Conservation (phyloP, 495 filamentous ascomycete species). For the Trypethelium eluteriae region DNA sequence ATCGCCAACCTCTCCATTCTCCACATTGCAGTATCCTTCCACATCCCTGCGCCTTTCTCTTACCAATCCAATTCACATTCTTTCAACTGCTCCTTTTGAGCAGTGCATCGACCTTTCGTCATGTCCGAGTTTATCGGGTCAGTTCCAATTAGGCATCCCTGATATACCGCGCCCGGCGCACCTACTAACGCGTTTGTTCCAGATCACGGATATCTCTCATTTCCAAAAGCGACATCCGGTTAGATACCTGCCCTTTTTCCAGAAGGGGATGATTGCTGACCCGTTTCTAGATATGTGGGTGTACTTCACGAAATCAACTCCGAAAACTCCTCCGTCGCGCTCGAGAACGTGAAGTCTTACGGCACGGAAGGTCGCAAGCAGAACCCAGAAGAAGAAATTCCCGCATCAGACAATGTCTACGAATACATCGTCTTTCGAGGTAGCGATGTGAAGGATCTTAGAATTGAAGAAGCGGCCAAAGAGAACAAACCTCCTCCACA, state of each 20-base stretch:
- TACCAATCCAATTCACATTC: neutral
- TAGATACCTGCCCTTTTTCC: conserved; percentile 13
- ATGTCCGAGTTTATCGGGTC: conserved; percentile 62
- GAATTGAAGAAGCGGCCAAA: conserved; percentile 68
- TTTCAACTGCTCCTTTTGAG: conserved; percentile 3
- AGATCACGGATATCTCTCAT: conserved; percentile 81
- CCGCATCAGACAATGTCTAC: conserved; percentile 75
- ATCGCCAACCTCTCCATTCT: neutral
- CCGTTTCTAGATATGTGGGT: conserved; percentile 69
- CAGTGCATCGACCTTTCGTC: conserved; percentile 20
- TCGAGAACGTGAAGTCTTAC: conserved; percentile 87
- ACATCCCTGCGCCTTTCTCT: conserved; percentile 13
- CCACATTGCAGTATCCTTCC: neutral
- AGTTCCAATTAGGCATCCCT: conserved; percentile 18
- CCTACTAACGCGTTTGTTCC: conserved; percentile 22
- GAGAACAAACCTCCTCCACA: conserved; percentile 59
- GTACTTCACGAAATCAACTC: conserved; percentile 97
- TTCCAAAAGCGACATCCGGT: conserved; percentile 96
- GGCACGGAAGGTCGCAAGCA: conserved; percentile 84
- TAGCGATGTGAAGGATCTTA: conserved; percentile 96
- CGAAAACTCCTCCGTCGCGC: conserved; percentile 87
- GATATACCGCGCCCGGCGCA: neutral
- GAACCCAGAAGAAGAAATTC: conserved; percentile 69
- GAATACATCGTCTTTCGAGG: conserved; percentile 99
- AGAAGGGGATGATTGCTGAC: neutral